Evolutionary conservation across 225 moss, liverwort and hornwort species (phyloP), one percentile per base, ranked within the genome.

Genomic region (Straminergon stramineum): DNA sequence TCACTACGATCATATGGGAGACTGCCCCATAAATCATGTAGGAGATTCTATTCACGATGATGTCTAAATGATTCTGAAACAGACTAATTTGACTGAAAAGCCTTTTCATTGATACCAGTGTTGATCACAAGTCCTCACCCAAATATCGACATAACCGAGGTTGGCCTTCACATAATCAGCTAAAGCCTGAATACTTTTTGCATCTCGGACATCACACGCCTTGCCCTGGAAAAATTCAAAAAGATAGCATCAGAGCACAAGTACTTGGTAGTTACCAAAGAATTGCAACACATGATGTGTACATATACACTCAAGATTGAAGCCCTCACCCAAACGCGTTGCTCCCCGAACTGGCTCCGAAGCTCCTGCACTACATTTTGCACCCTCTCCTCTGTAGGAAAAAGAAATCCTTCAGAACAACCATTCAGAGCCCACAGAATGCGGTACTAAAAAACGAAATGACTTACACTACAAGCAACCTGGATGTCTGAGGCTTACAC

Each of bases 191-290:
- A 99, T 93, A 88, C 99, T 99, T 76, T 94, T 94, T 27, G 94
- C 93, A 93, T 94, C 93, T 75, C 97, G 95, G 11, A 99, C 99
- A 91, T 99, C 97, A 91, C 97, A 99, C 7, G 94, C 94, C 70
- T 94, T 97, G 51, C 99, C 99, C 99, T 99, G 71, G 27, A 85
- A 88, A 78, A 82, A 88, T 28, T 8, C 64, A 45, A 87, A 87
- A 32, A 75, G 43, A 43, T 45, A 92, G 35, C 62, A 81, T 66
- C 45, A 70, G 77, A 76, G 34, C 39, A 63, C 26, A 84, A 67
- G 4, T 41, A 17, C 15, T 81, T 81, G 37, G 81, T 18, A 70
- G 79, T 37, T 65, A 58, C 52, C 60, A 75, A 55, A 27, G 34
- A 67, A 60, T 5, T 52, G n/a, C 5, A 68, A 87, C 39, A 76